These are phyloP conservation scores for Ascochyta koolunga DNA, from an alignment of 2,329 filamentous ascomycete genomes.

Conservation along the genomic window DNA sequence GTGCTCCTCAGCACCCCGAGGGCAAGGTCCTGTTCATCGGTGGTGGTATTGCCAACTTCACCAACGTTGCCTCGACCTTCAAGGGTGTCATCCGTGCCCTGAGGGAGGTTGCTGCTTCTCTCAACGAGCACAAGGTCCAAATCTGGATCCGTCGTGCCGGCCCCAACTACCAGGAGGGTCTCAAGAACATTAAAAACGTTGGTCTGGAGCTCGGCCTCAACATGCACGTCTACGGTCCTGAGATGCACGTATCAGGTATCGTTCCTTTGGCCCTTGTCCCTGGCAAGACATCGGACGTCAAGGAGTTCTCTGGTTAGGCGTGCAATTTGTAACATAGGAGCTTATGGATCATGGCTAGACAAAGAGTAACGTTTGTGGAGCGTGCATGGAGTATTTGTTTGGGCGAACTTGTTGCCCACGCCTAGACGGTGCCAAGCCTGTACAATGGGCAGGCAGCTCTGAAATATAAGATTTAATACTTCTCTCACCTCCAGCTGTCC, in stretches of 20 bases:
- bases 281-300: slow-evolving; percentile 66
- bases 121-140: slow-evolving; percentile 95
- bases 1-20: slow-evolving; percentile 80
- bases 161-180: slow-evolving; percentile 99
- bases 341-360: slow-evolving; percentile 41
- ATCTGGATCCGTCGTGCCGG: slow-evolving; percentile 93
- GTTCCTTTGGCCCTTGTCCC: slow-evolving; percentile 81
- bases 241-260: slow-evolving; percentile 92
- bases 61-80: slow-evolving; percentile 98
- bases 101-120: slow-evolving; percentile 81
- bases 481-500: slow-evolving; percentile 1
- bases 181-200: slow-evolving; percentile 99
- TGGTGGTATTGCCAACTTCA: slow-evolving; percentile 99
- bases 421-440: slow-evolving; percentile 16
- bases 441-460: slow-evolving; percentile 13
- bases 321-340: slow-evolving; percentile 39
- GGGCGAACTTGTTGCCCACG: slow-evolving; percentile 24
- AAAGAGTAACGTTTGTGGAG: slow-evolving; percentile 33
- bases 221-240: slow-evolving; percentile 87
- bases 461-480: slow-evolving; percentile 28
- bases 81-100: slow-evolving; percentile 98
- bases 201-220: slow-evolving; percentile 92
- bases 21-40: slow-evolving; percentile 99
- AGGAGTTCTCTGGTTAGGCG: slow-evolving; percentile 64
- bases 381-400: slow-evolving; percentile 25